Conservation (phyloP, 2,329 filamentous ascomycete species). For the Ceratocystis destructans region DNA sequence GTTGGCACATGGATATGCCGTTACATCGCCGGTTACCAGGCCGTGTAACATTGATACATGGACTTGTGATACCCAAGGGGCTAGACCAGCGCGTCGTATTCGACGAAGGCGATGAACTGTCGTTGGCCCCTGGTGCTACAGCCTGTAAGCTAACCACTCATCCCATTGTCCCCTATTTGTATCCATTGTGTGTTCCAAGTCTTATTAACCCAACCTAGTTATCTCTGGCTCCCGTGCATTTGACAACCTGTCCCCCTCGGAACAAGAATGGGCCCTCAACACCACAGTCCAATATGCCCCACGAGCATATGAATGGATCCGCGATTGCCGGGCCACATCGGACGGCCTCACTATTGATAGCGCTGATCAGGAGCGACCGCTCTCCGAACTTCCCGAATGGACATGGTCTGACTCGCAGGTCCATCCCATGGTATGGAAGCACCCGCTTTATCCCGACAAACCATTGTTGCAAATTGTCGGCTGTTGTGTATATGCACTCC, state of each 20-base stretch:
- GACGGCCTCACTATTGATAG: conserved; percentile 17
- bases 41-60: conserved; percentile 18
- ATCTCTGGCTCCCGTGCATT: conserved; percentile 18
- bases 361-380: conserved; percentile 8
- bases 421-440: conserved; percentile 19
- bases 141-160: conserved; percentile 5
- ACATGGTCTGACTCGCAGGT: conserved; percentile 17
- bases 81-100: conserved; percentile 13
- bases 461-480: conserved; percentile 17
- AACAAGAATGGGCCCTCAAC: conserved; percentile 18
- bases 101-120: conserved; percentile 11
- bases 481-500: conserved; percentile 17
- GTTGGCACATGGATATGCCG: conserved; percentile 19
- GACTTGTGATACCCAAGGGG: conserved; percentile 15
- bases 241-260: conserved; percentile 13
- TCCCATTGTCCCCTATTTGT: too few relatives aligned
- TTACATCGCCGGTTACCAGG: conserved; percentile 16
- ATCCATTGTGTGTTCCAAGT: neutral
- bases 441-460: conserved; percentile 6
- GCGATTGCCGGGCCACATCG: conserved; percentile 15
- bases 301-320: conserved; percentile 16
- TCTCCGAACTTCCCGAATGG: conserved; percentile 12
- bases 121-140: conserved; percentile 13
- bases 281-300: conserved; percentile 17
- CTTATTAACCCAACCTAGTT: neutral